Conservation (phyloP, 2,329 filamentous ascomycete genomes). For the Venturia effusa region DNA sequence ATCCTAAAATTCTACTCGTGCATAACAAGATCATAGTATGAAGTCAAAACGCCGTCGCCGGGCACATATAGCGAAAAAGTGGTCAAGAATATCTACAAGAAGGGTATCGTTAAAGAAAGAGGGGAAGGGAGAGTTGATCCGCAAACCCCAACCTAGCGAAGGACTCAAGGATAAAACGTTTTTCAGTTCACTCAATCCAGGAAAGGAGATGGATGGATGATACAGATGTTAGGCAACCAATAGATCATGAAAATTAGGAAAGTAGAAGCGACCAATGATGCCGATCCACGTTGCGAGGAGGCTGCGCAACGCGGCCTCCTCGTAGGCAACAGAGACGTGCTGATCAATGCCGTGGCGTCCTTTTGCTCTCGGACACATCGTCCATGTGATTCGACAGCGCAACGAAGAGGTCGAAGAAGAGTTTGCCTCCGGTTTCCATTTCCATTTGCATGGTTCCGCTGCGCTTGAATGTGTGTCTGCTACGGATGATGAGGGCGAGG, state of each 20-base stretch:
- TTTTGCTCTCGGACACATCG: neutral
- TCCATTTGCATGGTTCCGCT: constrained; percentile 93
- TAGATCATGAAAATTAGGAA: neutral
- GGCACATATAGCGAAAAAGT: neutral
- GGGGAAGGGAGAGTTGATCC: neutral
- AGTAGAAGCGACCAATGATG: neutral
- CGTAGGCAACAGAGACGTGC: neutral
- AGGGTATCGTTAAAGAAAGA: neutral
- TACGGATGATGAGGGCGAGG: constrained; percentile 82
- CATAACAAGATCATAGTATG: neutral
- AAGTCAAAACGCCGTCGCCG: neutral
- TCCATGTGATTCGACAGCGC: constrained; percentile 83
- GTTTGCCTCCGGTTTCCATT: constrained; percentile 77
- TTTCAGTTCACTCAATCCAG: neutral
- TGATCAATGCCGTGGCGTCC: constrained; percentile 2
- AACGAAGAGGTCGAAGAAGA: constrained; percentile 92
- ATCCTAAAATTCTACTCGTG: neutral
- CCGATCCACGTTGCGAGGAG: neutral
- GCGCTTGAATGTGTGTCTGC: constrained; percentile 77
- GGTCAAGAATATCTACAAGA: neutral
- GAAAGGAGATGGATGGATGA: neutral
- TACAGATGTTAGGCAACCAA: neutral
- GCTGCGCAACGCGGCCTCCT: neutral
- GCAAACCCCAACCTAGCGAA: neutral
- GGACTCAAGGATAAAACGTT: neutral